Percentiles rank a stretch among this genome's conserved stretches.
Evolutionary conservation across 257 asterid species (phyloP).

Genomic region (Gardenia jasminoides): DNA sequence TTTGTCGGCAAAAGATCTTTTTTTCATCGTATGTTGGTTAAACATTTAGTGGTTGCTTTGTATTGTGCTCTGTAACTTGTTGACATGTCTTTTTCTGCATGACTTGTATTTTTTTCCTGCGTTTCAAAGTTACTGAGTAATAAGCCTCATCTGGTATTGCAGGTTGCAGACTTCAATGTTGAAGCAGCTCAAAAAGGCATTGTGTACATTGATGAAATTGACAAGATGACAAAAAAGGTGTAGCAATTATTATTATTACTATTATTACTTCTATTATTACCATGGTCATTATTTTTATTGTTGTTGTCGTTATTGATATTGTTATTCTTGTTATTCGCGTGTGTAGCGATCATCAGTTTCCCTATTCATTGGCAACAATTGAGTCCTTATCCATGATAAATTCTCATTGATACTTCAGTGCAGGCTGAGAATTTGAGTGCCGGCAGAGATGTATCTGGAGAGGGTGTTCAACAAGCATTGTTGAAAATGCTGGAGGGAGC

Average conservation of each 20-base stretch:
- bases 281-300: no score
- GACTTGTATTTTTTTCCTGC: not conserved
- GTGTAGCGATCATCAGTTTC: no score
- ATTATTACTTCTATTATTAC: no score
- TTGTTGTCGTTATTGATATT: no score
- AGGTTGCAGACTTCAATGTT: slow-evolving; percentile 80
- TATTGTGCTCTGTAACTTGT: no score
- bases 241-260: slow-evolving; percentile 6
- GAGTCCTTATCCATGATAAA: slow-evolving; percentile 23
- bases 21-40: no score
- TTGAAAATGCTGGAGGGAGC: slow-evolving; percentile 98
- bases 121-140: not conserved
- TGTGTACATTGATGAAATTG: slow-evolving; percentile 92
- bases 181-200: slow-evolving; percentile 95
- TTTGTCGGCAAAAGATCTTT: no score
- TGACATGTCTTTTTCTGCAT: not conserved
- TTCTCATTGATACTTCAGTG: slow-evolving; percentile 37
- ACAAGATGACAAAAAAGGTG: slow-evolving; percentile 93
- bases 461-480: slow-evolving; percentile 94
- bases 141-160: slow-evolving; percentile 26
- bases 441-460: slow-evolving; percentile 95
- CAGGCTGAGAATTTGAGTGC: slow-evolving; percentile 69
- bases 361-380: no score
- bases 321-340: no score
- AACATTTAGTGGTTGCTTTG: no score